A percentile compares a stretch with the other conserved stretches of the same genome.
phyloP scores from a whole-genome alignment of 2,329 filamentous ascomycete genomes.

The Penicillium sp. region DNA sequence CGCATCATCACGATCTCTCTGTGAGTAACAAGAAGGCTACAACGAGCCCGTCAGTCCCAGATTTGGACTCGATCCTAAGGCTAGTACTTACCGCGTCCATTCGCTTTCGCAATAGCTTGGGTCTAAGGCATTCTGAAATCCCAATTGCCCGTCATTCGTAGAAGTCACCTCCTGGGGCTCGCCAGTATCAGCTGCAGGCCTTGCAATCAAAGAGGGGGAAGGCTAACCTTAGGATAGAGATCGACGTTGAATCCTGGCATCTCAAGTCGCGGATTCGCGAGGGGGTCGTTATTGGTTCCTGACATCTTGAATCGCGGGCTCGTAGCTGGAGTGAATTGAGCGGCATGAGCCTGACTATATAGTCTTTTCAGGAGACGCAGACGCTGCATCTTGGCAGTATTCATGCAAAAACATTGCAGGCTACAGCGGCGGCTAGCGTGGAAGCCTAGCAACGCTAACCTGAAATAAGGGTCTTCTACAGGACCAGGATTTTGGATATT shows the following conservation, averaged over 20 bases:
- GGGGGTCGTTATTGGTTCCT: too few species aligned
- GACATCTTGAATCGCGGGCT: too few species aligned
- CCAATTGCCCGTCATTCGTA: neutral
- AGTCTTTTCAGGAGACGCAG: neutral
- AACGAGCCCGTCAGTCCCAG: neutral
- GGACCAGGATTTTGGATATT: too few species aligned
- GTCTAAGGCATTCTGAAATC: neutral
- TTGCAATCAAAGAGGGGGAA: neutral
- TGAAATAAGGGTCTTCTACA: neutral
- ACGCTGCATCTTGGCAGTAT: neutral
- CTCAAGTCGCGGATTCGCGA: neutral
- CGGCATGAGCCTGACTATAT: neutral
- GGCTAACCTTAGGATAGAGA: neutral
- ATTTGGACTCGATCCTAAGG: neutral
- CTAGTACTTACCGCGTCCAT: neutral
- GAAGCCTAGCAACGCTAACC: neutral
- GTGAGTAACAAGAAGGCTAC: neutral
- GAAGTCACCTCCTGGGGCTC: neutral
- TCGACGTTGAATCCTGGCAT: neutral
- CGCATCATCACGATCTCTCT: slow-evolving; percentile 43
- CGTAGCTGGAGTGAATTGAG: neutral
- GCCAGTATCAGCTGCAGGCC: neutral
- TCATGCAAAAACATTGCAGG: neutral
- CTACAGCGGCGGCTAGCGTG: neutral
- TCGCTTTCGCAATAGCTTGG: neutral